These are phyloP conservation scores for Scedosporium boydii DNA, from an alignment of 2,329 filamentous ascomycete genomes.

Conservation along the genomic window DNA sequence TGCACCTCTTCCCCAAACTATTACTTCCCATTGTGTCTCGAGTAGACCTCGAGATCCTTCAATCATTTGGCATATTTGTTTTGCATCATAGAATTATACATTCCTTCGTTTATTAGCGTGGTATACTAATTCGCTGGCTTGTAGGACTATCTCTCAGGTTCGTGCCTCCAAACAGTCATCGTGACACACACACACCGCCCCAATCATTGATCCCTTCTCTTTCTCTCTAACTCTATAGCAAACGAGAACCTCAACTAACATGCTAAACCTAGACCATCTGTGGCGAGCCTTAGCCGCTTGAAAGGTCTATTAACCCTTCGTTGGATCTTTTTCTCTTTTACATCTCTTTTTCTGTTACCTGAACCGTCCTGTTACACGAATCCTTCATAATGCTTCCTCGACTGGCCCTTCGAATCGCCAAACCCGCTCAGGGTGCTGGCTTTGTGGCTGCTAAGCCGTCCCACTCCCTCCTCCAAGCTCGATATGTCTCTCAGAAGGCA, in stretches of 20 bases:
- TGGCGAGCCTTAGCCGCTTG: slow-evolving; percentile 24
- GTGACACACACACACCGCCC: slow-evolving; percentile 29
- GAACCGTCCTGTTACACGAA: slow-evolving; percentile 8
- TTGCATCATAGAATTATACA: slow-evolving; percentile 1
- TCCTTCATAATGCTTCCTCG: slow-evolving; percentile 47
- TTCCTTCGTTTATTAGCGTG: background rate
- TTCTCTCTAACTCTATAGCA: slow-evolving; percentile 10
- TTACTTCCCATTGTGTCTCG: background rate
- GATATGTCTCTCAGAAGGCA: slow-evolving; percentile 33
- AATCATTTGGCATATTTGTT: slow-evolving; percentile 1
- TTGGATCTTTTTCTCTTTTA: slow-evolving; percentile 11
- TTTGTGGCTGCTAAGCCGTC: slow-evolving; percentile 20
- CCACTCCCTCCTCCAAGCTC: slow-evolving; percentile 16
- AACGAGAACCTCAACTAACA: slow-evolving; percentile 11
- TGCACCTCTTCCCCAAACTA: background rate
- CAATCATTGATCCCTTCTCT: background rate
- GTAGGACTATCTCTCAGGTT: slow-evolving; percentile 71
- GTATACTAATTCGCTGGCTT: slow-evolving; percentile 8
- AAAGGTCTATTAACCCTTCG: slow-evolving; percentile 6
- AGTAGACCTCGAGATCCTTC: slow-evolving; percentile 5
- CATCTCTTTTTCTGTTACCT: slow-evolving; percentile 12
- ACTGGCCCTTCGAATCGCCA: slow-evolving; percentile 41
- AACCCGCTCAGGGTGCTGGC: slow-evolving; percentile 38
- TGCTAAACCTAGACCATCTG: slow-evolving; percentile 25
- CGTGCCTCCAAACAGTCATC: slow-evolving; percentile 32